Conservation (phyloP, 371 early-diverging fungal species). For the Neoconidiobolus thromboides region DNA sequence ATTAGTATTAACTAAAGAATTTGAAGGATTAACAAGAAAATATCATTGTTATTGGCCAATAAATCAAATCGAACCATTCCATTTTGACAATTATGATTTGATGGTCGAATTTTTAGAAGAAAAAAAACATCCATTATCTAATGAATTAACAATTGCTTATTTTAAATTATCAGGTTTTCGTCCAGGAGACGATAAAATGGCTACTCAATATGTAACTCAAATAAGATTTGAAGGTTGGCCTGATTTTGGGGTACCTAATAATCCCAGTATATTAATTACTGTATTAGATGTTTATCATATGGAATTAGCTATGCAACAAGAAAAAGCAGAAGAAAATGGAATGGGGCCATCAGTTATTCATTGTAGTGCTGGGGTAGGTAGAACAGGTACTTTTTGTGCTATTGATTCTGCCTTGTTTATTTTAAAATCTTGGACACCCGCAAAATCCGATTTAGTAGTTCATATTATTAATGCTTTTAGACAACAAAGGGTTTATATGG, state of each 20-base stretch:
- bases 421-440: slow-evolving; percentile 9
- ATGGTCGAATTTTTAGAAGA: background rate
- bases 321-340: background rate
- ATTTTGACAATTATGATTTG: background rate
- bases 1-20: slow-evolving; percentile 66
- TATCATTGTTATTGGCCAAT: slow-evolving; percentile 61
- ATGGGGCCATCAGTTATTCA: slow-evolving; percentile 46
- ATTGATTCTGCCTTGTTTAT: slow-evolving; percentile 28
- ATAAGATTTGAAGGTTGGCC: slow-evolving; percentile 77
- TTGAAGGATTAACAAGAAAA: slow-evolving; percentile 41
- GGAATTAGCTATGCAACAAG: slow-evolving; percentile 10
- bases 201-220: slow-evolving; percentile 24
- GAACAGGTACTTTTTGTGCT: slow-evolving; percentile 88
- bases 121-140: background rate
- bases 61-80: background rate
- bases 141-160: background rate
- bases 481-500: background rate
- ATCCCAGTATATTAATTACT: slow-evolving; percentile 19
- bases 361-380: slow-evolving; percentile 91
- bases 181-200: background rate
- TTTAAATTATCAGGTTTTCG: background rate
- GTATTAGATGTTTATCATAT: slow-evolving; percentile 20
- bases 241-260: slow-evolving; percentile 57
- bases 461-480: slow-evolving; percentile 3
- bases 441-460: background rate